These are phyloP conservation scores for Arthrobotrys entomopaga DNA, from an alignment of 2,329 filamentous ascomycete species.

Conservation along the genomic window DNA sequence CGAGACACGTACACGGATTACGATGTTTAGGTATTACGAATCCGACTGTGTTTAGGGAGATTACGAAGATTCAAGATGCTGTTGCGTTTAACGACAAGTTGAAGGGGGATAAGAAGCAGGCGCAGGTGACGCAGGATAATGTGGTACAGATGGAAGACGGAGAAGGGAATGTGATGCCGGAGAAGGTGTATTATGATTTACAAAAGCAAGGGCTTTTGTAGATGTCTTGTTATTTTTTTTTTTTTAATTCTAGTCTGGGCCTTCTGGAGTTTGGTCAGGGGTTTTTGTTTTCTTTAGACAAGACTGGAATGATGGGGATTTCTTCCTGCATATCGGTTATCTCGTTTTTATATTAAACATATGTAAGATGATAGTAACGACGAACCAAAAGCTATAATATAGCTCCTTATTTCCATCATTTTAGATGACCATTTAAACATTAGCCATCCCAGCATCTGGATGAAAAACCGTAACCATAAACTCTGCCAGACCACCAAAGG, in stretches of 20 bases:
- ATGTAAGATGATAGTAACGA: neutral
- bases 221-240: constrained; percentile 1
- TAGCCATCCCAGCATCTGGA: neutral
- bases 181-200: constrained; percentile 85
- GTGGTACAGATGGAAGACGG: constrained; percentile 98
- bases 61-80: constrained; percentile 90
- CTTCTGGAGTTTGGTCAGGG: constrained; percentile 31
- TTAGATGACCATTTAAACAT: no score
- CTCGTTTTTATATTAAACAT: neutral
- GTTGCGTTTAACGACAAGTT: constrained; percentile 92
- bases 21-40: constrained; percentile 95
- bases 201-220: constrained; percentile 52
- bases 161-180: constrained; percentile 98
- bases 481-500: neutral
- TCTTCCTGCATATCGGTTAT: neutral
- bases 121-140: constrained; percentile 78
- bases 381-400: neutral
- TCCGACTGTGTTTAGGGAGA: constrained; percentile 89
- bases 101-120: constrained; percentile 82
- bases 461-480: neutral
- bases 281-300: constrained; percentile 27
- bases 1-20: constrained; percentile 89
- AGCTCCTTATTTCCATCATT: no score
- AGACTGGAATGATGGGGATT: constrained; percentile 23
- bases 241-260: neutral